Evolutionary conservation across 78 protist species (phyloP).

Genomic region (Diacronema lutheri): DNA sequence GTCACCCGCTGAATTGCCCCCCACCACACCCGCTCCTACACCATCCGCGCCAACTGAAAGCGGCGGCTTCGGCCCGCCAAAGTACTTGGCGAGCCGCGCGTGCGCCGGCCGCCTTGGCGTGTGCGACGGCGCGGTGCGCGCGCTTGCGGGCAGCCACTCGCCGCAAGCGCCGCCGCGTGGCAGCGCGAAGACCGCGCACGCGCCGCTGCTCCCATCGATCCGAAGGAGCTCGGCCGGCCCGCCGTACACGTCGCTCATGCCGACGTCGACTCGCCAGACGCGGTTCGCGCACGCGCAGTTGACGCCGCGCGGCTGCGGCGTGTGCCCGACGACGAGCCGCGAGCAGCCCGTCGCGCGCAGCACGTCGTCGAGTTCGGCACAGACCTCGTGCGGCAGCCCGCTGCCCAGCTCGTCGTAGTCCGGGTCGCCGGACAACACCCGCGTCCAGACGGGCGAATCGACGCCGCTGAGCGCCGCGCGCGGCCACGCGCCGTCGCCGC

Average conservation of each 20-base stretch:
- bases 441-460: conserved; percentile 28
- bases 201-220: no score
- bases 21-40: no score
- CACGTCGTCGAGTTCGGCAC: neutral
- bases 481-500: neutral
- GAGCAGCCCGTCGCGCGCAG: neutral
- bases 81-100: no score
- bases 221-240: neutral
- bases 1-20: no score
- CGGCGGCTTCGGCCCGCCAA: no score
- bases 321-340: conserved; percentile 43
- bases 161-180: no score
- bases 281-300: conserved; percentile 5
- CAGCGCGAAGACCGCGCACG: no score
- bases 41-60: no score
- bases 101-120: no score
- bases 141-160: no score
- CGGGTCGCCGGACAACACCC: neutral
- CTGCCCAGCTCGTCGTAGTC: no score
- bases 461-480: neutral
- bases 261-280: neutral
- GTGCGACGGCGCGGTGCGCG: no score
- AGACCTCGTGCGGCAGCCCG: neutral
- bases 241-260: neutral
- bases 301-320: conserved; percentile 3